A percentile compares a stretch with the other conserved stretches of the same genome.
Evolutionary conservation across 106 monocot species (phyloP).

Genomic region (Dactylorhiza incarnata): DNA sequence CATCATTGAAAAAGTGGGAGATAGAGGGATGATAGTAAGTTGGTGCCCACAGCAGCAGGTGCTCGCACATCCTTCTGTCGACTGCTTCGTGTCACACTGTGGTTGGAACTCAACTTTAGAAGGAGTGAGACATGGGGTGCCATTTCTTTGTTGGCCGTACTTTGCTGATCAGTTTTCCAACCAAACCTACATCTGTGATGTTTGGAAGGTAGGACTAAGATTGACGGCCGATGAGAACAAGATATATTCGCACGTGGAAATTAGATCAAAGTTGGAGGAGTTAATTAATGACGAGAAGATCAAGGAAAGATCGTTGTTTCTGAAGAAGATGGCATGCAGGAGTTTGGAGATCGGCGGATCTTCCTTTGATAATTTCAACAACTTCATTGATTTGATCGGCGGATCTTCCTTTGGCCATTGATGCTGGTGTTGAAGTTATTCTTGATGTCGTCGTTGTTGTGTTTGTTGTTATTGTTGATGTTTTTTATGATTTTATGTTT

Average conservation of each 20-base stretch:
- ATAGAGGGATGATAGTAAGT: constrained; percentile 23
- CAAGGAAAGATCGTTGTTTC: constrained; percentile 11
- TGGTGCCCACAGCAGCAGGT: constrained; percentile 57
- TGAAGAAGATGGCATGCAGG: constrained; percentile 20
- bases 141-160: constrained; percentile 59
- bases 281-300: constrained; percentile 23
- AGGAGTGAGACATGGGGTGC: constrained; percentile 39
- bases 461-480: too few relatives aligned
- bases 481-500: too few relatives aligned
- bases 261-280: constrained; percentile 24
- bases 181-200: constrained; percentile 36
- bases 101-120: constrained; percentile 58
- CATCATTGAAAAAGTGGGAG: constrained; percentile 7
- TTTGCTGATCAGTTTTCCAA: constrained; percentile 48
- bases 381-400: not conserved
- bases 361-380: constrained; percentile 26
- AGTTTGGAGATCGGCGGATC: constrained; percentile 25
- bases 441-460: too few relatives aligned
- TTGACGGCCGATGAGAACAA: constrained; percentile 17
- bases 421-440: too few relatives aligned
- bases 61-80: constrained; percentile 40
- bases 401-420: too few relatives aligned
- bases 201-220: constrained; percentile 40
- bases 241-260: constrained; percentile 20
- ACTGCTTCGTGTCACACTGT: constrained; percentile 54